phyloP scores from a whole-genome alignment of 768 basidiomycete genomes.

The Leccinum subgranulosum region DNA sequence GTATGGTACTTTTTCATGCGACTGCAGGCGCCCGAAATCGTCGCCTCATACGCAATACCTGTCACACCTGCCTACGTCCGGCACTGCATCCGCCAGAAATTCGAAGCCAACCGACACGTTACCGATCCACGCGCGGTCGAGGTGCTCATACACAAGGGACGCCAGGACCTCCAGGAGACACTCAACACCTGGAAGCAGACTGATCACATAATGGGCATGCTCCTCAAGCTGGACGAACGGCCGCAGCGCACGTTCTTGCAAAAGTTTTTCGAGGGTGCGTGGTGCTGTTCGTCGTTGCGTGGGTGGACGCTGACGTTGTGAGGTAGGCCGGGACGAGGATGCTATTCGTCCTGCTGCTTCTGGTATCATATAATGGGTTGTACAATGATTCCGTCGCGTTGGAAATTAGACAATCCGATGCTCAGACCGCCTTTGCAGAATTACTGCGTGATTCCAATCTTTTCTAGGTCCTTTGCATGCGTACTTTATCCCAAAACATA shows the following conservation, averaged over 20 bases:
- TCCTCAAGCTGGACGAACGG: slow-evolving; percentile 50
- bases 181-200: slow-evolving; percentile 92
- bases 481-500: not conserved
- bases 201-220: slow-evolving; percentile 73
- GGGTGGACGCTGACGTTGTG: not conserved
- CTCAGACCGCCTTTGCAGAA: not conserved
- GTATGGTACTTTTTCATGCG: not conserved
- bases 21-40: slow-evolving; percentile 87
- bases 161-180: slow-evolving; percentile 90
- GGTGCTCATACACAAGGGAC: slow-evolving; percentile 77
- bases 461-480: not conserved
- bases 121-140: slow-evolving; percentile 83
- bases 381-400: not conserved
- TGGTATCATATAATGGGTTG: slow-evolving; percentile 25
- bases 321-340: slow-evolving; percentile 71
- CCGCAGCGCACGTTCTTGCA: slow-evolving; percentile 66
- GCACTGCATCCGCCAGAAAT: slow-evolving; percentile 77
- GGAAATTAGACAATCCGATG: slow-evolving; percentile 6
- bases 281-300: not conserved
- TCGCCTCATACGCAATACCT: slow-evolving; percentile 76
- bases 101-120: slow-evolving; percentile 82
- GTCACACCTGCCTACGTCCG: slow-evolving; percentile 76
- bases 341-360: slow-evolving; percentile 68
- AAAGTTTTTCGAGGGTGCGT: slow-evolving; percentile 80
- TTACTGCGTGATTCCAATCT: not conserved